Percentiles rank a stretch among this genome's conserved stretches.
Evolutionary conservation across 106 monocot genomes (phyloP).

Genomic region (Acanthochlamys bracteata): DNA sequence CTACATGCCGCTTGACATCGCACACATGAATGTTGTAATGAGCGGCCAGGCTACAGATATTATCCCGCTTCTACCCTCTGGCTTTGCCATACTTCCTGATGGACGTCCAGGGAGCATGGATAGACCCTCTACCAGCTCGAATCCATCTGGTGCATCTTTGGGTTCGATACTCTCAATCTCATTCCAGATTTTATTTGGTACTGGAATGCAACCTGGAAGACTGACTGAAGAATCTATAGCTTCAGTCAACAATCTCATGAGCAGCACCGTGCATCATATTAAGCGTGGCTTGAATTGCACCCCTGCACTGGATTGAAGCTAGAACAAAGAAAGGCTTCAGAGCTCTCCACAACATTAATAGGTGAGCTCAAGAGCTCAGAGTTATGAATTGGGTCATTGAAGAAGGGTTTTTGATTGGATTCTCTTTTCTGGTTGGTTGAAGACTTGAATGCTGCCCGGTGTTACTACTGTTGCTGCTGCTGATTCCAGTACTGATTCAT

Average conservation of each 20-base stretch:
- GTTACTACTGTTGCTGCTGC: slow-evolving; percentile 14
- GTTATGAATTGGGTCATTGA: slow-evolving; percentile 44
- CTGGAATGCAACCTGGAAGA: slow-evolving; percentile 52
- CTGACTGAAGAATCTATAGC: slow-evolving; percentile 65
- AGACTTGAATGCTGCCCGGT: slow-evolving; percentile 28
- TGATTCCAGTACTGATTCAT: slow-evolving; percentile 6
- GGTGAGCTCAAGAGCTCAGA: slow-evolving; percentile 19
- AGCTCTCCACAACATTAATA: slow-evolving; percentile 5
- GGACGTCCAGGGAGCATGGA: slow-evolving; percentile 15
- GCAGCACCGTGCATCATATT: slow-evolving; percentile 80
- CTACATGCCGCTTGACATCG: slow-evolving; percentile 65
- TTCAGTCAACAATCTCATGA: slow-evolving; percentile 69
- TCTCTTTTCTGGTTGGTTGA: slow-evolving; percentile 33
- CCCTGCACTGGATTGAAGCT: not conserved
- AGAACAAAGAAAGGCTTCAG: slow-evolving; percentile 8
- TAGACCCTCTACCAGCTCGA: slow-evolving; percentile 50
- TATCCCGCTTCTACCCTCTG: slow-evolving; percentile 75
- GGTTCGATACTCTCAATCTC: slow-evolving; percentile 70
- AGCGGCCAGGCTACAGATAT: slow-evolving; percentile 63
- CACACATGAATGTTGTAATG: slow-evolving; percentile 62
- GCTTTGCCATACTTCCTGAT: slow-evolving; percentile 75
- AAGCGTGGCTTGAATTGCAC: slow-evolving; percentile 77
- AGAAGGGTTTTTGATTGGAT: slow-evolving; percentile 14
- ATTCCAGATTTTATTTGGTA: slow-evolving; percentile 83
- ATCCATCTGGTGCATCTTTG: slow-evolving; percentile 11